These are phyloP conservation scores for Discostella stelligeroides DNA, from an alignment of 108 stramenopile species.

Conservation along the genomic window DNA sequence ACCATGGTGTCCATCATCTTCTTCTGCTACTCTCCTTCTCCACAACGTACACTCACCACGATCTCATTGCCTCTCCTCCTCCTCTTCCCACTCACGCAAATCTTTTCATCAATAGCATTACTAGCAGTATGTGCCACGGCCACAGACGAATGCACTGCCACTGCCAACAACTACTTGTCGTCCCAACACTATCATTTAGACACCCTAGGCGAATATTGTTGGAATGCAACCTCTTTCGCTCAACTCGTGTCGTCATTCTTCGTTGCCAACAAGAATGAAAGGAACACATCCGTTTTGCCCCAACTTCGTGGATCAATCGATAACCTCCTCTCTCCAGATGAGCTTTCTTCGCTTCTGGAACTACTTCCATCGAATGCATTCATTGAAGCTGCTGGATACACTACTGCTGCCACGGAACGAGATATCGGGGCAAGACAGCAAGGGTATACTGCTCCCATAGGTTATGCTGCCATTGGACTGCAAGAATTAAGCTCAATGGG, in stretches of 20 bases:
- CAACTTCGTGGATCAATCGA: slow-evolving; percentile 32
- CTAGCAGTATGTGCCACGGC: no score
- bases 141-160: neutral
- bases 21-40: no score
- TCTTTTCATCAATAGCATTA: no score
- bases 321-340: slow-evolving; percentile 5
- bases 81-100: no score
- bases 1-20: no score
- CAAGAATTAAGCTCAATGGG: slow-evolving; percentile 20
- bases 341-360: slow-evolving; percentile 6
- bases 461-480: slow-evolving; percentile 32
- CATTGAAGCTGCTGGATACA: slow-evolving; percentile 34
- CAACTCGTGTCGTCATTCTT: slow-evolving; percentile 15
- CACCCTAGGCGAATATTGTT: no score
- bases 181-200: neutral
- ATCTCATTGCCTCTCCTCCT: no score
- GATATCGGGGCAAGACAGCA: neutral
- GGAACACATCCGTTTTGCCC: slow-evolving; percentile 14
- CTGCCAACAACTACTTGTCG: neutral
- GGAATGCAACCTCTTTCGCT: slow-evolving; percentile 14
- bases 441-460: slow-evolving; percentile 26
- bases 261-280: neutral
- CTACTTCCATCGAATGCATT: slow-evolving; percentile 16
- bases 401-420: slow-evolving; percentile 1
- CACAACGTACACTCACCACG: no score